Conservation (phyloP, 2,329 filamentous ascomycete species). For the Fusarium verrucosum region DNA sequence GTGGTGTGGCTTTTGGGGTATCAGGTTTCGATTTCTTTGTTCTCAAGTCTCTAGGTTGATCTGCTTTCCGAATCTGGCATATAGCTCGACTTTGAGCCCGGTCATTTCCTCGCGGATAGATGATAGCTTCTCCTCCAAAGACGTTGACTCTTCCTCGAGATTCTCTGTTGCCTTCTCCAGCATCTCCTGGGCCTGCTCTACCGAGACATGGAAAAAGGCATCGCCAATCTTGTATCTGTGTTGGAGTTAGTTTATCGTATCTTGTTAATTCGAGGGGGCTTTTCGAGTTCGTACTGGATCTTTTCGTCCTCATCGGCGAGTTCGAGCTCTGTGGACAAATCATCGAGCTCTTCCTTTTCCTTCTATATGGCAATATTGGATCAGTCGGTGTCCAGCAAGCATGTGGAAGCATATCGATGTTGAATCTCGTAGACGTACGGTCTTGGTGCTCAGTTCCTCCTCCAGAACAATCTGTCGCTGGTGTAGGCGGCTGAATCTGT, state of each 20-base stretch:
- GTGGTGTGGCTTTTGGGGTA: slow-evolving; percentile 23
- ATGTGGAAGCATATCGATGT: background rate
- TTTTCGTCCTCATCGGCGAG: slow-evolving; percentile 94
- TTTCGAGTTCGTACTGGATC: slow-evolving; percentile 74
- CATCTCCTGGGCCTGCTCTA: slow-evolving; percentile 87
- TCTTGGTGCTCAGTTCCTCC: slow-evolving; percentile 82
- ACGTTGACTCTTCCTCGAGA: slow-evolving; percentile 79
- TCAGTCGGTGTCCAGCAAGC: slow-evolving; percentile 27
- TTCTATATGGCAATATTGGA: slow-evolving; percentile 68
- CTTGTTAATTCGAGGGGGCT: background rate
- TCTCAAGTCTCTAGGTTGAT: slow-evolving; percentile 92
- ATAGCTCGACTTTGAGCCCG: slow-evolving; percentile 88
- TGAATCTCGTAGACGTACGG: slow-evolving; percentile 63
- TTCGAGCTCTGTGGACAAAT: slow-evolving; percentile 89
- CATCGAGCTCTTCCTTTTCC: slow-evolving; percentile 97
- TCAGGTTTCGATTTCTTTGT: slow-evolving; percentile 30
- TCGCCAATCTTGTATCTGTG: slow-evolving; percentile 94
- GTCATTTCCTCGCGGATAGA: slow-evolving; percentile 86
- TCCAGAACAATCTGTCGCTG: slow-evolving; percentile 82
- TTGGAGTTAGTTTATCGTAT: slow-evolving; percentile 12
- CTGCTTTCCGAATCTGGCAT: slow-evolving; percentile 93
- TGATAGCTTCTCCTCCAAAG: slow-evolving; percentile 79
- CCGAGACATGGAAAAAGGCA: slow-evolving; percentile 87
- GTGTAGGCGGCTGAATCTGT: slow-evolving; percentile 93
- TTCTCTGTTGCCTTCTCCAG: slow-evolving; percentile 75